phyloP scores from a whole-genome alignment of 2,329 filamentous ascomycete species.

The Cladophialophora yegresii region DNA sequence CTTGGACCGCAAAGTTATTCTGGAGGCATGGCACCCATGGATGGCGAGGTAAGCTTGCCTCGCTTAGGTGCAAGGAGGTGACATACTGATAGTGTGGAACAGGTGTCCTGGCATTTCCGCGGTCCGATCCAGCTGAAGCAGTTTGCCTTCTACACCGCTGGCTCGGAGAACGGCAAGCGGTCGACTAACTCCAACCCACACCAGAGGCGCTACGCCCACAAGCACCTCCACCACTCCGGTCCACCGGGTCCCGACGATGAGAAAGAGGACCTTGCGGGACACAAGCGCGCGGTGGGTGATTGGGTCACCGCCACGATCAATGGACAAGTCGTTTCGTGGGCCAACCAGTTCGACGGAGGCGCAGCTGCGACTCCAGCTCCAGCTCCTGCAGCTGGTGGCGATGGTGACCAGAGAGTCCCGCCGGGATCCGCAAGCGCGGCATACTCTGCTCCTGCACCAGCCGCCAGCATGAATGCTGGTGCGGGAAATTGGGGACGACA shows the following conservation, averaged over 20 bases:
- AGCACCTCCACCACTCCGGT: conserved; percentile 54
- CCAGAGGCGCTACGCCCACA: conserved; percentile 49
- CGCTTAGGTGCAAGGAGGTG: background rate
- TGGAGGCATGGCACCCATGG: conserved; percentile 66
- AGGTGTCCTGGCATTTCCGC: conserved; percentile 73
- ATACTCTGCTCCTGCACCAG: conserved; percentile 7
- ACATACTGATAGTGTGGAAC: conserved; percentile 8
- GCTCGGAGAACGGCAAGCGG: conserved; percentile 44
- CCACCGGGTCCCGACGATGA: conserved; percentile 44
- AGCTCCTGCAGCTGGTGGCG: conserved; percentile 4
- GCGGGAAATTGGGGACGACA: conserved; percentile 47
- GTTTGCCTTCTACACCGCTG: conserved; percentile 68
- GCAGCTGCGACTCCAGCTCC: conserved; percentile 16
- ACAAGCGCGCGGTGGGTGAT: conserved; percentile 54
- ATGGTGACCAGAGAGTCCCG: conserved; percentile 2
- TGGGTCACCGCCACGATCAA: conserved; percentile 61
- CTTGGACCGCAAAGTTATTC: conserved; percentile 53
- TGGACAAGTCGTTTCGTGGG: conserved; percentile 60
- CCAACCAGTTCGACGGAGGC: conserved; percentile 54
- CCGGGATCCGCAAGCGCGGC: conserved; percentile 45
- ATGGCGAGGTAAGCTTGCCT: conserved; percentile 65
- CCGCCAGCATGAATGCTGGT: conserved; percentile 25
- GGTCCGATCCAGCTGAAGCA: conserved; percentile 68
- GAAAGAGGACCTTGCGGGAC: conserved; percentile 12
- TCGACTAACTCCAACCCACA: conserved; percentile 40